phyloP scores from a whole-genome alignment of 2,329 filamentous ascomycete species.

The Claviceps sp. region DNA sequence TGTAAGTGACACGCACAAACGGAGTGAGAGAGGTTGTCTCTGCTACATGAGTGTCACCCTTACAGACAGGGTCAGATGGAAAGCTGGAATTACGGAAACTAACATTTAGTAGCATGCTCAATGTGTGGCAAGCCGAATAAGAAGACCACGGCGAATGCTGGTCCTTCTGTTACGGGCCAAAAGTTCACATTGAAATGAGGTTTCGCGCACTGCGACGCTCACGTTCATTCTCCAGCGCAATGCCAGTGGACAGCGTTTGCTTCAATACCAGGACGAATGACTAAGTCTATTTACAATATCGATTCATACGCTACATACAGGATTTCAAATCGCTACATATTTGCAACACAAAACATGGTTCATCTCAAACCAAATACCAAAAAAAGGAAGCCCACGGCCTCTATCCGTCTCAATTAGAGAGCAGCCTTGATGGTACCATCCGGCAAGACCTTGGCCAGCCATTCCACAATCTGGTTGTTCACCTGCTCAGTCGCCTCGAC shows the following conservation, averaged over 20 bases:
- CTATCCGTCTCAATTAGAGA: constrained; percentile 7
- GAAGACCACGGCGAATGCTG: constrained; percentile 29
- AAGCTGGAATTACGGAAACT: no score
- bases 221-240: no score
- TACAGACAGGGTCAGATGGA: no score
- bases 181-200: constrained; percentile 48
- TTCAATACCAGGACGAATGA: no score
- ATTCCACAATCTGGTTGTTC: constrained; percentile 54
- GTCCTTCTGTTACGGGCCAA: constrained; percentile 43
- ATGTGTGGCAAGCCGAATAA: constrained; percentile 50
- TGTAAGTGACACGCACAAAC: constrained; percentile 24
- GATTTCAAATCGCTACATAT: no score
- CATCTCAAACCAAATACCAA: no score
- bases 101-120: constrained; percentile 34
- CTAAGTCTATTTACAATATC: no score
- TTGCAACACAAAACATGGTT: no score
- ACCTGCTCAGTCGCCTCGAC: constrained; percentile 58
- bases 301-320: no score
- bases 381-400: not conserved
- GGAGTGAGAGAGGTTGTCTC: constrained; percentile 3
- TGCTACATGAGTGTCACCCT: not conserved
- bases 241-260: no score
- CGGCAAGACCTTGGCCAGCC: constrained; percentile 36
- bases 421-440: constrained; percentile 15
- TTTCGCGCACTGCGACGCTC: not conserved